Base-by-base conservation (phyloP, 768 basidiomycete species). In the Lepiota venenata region DNA sequence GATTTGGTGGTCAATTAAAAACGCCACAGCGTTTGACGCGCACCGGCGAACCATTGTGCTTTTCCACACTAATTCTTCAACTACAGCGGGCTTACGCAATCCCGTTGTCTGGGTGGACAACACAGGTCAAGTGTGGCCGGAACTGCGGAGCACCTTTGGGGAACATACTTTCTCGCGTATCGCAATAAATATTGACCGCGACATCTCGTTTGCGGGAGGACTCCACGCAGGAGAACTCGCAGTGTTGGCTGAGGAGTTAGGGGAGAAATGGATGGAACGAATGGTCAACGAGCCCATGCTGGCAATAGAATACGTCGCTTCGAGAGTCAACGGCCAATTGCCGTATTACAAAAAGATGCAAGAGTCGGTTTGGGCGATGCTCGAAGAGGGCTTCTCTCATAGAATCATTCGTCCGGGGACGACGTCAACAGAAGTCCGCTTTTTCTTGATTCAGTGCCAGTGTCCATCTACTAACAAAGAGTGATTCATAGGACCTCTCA, bases 321-420 rank as follows among this genome's bases (percentile, higher is more conserved):
- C 69, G 3, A 68, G 74, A 46, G 71, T 76, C 0, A 60, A 65
- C 8, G 69, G 65, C 1, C 79, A 81, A 64, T 59, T 78, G n/a
- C 58, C 59, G 22, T 74, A 74, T 53, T 82, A 80, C 62, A 65
- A 63, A 6, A 66, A 69, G 44, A 59, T 81, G 69, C 77, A 78
- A 70, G 77, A 81, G 63, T 77, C 63, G 27, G 69, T 73, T 2
- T 80, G 80, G 79, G 77, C 78, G 0, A 69, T 80, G 71, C 65
- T 81, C 21, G 73, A 77, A 60, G 78, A 82, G 63, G 78, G 77
- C 0, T 81, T 82, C 63, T 78, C 76, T 45, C 67, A 74, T 48
- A 61, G 63, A 32, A 66, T 72, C 20, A 65, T 81, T 39, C 56
- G 64, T 16, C 73, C 77, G 15, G 75, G 77, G 3, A 52, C 70